A percentile compares a stretch with the other conserved stretches of the same genome.
phyloP scores from a whole-genome alignment of 1,139 yeast genomes.

The Hansenula sp. region DNA sequence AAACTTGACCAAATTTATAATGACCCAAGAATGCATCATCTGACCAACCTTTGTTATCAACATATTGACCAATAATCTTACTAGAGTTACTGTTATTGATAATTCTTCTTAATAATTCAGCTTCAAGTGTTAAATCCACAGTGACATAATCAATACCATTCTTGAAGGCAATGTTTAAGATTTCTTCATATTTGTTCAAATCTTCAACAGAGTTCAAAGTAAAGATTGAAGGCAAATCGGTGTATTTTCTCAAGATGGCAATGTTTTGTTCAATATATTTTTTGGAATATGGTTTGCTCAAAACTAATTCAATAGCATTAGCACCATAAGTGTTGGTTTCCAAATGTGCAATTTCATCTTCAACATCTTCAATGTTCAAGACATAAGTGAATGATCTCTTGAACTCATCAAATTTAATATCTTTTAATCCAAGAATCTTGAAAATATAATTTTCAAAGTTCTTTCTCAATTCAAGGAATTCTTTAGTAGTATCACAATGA shows the following conservation, averaged over 20 bases:
- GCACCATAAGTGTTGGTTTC: constrained; percentile 62
- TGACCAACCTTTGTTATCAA: constrained; percentile 48
- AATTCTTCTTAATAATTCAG: constrained; percentile 33
- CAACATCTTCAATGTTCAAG: constrained; percentile 56
- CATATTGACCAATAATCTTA: constrained; percentile 77
- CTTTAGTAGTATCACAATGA: constrained; percentile 54
- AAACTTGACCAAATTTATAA: constrained; percentile 65
- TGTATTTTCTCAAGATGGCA: constrained; percentile 57
- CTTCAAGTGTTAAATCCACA: constrained; percentile 42
- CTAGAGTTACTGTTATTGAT: constrained; percentile 52
- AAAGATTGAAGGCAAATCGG: constrained; percentile 74
- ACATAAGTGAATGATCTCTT: constrained; percentile 67
- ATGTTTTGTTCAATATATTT: constrained; percentile 70
- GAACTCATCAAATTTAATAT: constrained; percentile 39
- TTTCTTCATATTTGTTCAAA: constrained; percentile 39
- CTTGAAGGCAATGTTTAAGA: constrained; percentile 62
- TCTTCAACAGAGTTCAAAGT: constrained; percentile 57
- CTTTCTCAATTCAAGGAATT: constrained; percentile 52
- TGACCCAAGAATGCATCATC: constrained; percentile 71
- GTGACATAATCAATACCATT: constrained; percentile 58
- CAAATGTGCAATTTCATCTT: constrained; percentile 42
- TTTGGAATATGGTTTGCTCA: constrained; percentile 54
- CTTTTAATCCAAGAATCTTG: constrained; percentile 58
- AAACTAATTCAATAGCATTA: constrained; percentile 79
- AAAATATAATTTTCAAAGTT: constrained; percentile 57